Base-by-base conservation (phyloP, 257 asterid genomes). In the Fraxinus americana region DNA sequence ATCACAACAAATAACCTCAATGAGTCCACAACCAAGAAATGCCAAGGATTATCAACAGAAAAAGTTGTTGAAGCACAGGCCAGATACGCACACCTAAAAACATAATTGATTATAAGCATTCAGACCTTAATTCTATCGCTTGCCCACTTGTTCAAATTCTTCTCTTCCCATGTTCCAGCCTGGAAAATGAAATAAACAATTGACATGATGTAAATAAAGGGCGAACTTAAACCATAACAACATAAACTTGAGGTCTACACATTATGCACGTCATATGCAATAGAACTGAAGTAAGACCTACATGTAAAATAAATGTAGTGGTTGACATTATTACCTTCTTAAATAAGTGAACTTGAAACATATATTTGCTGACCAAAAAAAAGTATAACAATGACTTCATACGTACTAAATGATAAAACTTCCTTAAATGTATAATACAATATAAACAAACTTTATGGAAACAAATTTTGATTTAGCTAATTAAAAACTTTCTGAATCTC, bases 91-190 rank as follows among this genome's bases (percentile, higher is more conserved):
- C 21, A 63, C 32, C 68, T 21, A 10, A 75, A 27, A 25, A 21
- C n/a, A 7, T 12, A n/a, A 32, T 45, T 39, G 21, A 27, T 25
- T 39, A 38, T 27, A 32, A 11, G 43, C 23, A 29, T 74, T 70
- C 85, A 77, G 27, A 87, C 91, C 91, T 87, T 85, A 45, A 87
- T 83, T 68, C 87, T 78, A 27, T 79, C 83, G 30, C 77, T 83
- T 36, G 91, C 89, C 91, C 91, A 87, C 59, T 83, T 87, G 77
- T 85, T 79, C 23, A 87, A 71, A 63, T 57, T 85, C 78, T 87
- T 87, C 78, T 87, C 91, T 74, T 87, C 89, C 91, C 91, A 87
- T 23, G 89, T 87, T 68, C 91, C 91, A 72, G 91, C 89, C 89
- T 87, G 89, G 43, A 67, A 73, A 77, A 63, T 3, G 34, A 23